These are phyloP conservation scores for Phlyctochytrium arcticum DNA, from an alignment of 192 early-diverging fungal genomes.

Conservation along the genomic window DNA sequence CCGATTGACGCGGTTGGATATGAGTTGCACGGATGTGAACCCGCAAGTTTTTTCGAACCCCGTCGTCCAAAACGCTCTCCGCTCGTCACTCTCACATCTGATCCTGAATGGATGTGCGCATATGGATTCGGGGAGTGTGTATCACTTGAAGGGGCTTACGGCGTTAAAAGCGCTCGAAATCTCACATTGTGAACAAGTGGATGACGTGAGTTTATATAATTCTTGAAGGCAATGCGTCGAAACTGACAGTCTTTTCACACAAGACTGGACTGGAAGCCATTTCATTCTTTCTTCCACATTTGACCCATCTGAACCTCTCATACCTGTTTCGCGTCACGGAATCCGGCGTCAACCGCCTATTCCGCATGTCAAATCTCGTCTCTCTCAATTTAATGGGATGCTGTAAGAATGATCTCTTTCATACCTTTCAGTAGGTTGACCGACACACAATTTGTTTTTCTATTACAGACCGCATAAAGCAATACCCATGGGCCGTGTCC, in stretches of 20 bases:
- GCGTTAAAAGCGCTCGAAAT: constrained; percentile 32
- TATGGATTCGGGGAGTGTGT: constrained; percentile 28
- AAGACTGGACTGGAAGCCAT: constrained; percentile 35
- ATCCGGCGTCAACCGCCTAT: constrained; percentile 32
- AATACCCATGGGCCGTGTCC: constrained; percentile 43
- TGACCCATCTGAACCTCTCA: constrained; percentile 39
- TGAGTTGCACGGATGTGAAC: constrained; percentile 41
- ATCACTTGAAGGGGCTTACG: constrained; percentile 19
- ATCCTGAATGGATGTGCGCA: constrained; percentile 40
- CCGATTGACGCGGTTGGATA: constrained; percentile 25
- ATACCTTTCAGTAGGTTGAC: neutral
- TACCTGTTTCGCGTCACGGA: constrained; percentile 48
- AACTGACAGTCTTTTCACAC: neutral
- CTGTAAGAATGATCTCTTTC: constrained; percentile 27
- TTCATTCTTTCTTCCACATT: constrained; percentile 23
- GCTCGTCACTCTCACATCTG: constrained; percentile 25
- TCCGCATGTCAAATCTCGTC: constrained; percentile 29
- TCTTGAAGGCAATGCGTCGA: neutral
- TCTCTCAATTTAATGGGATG: constrained; percentile 43
- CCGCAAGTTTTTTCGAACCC: constrained; percentile 14
- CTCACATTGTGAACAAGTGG: constrained; percentile 40
- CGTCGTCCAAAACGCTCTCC: neutral
- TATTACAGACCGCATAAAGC: constrained; percentile 42
- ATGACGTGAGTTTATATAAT: constrained; percentile 18
- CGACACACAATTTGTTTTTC: neutral